These are phyloP conservation scores for Sordariomycetes sp. DNA, from an alignment of 2,329 filamentous ascomycete genomes.

Conservation along the genomic window DNA sequence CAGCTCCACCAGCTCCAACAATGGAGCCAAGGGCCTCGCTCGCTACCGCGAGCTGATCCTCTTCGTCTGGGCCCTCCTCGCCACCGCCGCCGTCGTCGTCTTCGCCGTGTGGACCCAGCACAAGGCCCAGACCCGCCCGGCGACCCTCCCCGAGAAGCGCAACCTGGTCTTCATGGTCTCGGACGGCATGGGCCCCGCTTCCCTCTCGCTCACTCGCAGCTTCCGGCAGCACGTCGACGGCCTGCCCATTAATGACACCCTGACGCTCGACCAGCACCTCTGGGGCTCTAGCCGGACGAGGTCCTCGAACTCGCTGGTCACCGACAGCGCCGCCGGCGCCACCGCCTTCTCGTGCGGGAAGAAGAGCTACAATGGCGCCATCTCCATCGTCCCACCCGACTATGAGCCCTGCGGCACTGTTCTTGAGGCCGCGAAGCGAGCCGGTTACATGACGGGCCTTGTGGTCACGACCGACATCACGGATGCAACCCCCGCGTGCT, in stretches of 20 bases:
- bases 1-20: slow-evolving; percentile 12
- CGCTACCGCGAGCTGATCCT: slow-evolving; percentile 60
- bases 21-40: slow-evolving; percentile 13
- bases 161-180: slow-evolving; percentile 99
- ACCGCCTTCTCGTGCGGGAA: slow-evolving; percentile 87
- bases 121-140: slow-evolving; percentile 22
- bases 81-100: slow-evolving; percentile 68
- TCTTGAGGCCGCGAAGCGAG: slow-evolving; percentile 84
- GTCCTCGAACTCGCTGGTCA: slow-evolving; percentile 75
- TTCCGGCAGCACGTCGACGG: slow-evolving; percentile 70
- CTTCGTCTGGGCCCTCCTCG: slow-evolving; percentile 73
- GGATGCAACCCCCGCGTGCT: slow-evolving; percentile 92
- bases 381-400: slow-evolving; percentile 79
- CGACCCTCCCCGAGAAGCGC: slow-evolving; percentile 45
- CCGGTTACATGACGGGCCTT: slow-evolving; percentile 84
- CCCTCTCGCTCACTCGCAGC: slow-evolving; percentile 73
- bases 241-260: slow-evolving; percentile 62
- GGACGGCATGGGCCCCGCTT: slow-evolving; percentile 95
- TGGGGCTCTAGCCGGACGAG: slow-evolving; percentile 85
- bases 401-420: slow-evolving; percentile 81
- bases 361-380: slow-evolving; percentile 97
- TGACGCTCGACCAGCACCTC: slow-evolving; percentile 77
- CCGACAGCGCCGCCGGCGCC: slow-evolving; percentile 92
- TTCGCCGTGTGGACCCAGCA: slow-evolving; percentile 73
- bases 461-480: slow-evolving; percentile 94